phyloP scores from a whole-genome alignment of 805 yeast species.

The Schizosaccharomyces osmophilus region DNA sequence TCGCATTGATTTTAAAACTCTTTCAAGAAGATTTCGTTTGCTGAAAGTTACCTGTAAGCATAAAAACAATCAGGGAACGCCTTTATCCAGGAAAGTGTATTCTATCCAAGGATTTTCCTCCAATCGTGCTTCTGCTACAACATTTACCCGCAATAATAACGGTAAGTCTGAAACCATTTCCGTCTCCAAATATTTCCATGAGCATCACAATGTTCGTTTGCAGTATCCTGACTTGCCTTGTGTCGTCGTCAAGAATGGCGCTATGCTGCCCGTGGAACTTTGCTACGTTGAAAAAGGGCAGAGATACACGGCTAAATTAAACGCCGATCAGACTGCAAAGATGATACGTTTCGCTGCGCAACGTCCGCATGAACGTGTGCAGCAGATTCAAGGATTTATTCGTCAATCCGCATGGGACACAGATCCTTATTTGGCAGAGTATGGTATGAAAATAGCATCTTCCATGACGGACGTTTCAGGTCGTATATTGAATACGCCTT shows the following conservation, averaged over 20 bases:
- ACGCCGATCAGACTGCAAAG: conserved; percentile 12
- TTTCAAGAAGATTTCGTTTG: neutral
- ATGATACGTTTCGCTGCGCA: conserved; percentile 13
- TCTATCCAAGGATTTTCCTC: conserved; percentile 4
- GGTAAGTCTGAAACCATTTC: conserved; percentile 10
- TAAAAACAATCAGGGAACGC: neutral
- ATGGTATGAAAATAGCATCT: conserved; percentile 4
- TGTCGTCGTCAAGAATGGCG: conserved; percentile 7
- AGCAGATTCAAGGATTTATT: conserved; percentile 12
- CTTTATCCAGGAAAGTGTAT: conserved; percentile 2
- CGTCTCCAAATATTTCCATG: conserved; percentile 12
- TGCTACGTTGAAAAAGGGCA: conserved; percentile 13
- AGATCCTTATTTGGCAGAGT: conserved; percentile 6
- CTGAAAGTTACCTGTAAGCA: neutral
- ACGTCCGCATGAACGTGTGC: conserved; percentile 13
- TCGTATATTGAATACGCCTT: conserved; percentile 10
- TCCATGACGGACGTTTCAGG: conserved; percentile 13
- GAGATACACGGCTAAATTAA: conserved; percentile 12
- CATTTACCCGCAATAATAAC: conserved; percentile 7
- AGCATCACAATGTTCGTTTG: conserved; percentile 10
- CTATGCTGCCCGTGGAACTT: conserved; percentile 13
- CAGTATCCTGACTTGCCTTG: conserved; percentile 12
- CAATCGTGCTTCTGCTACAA: conserved; percentile 8
- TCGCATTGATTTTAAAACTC: neutral
- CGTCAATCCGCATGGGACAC: conserved; percentile 4